A percentile compares a stretch with the other conserved stretches of the same genome.
Conservation (phyloP, 495 filamentous ascomycete genomes). For the Penicillium nucicola region DNA sequence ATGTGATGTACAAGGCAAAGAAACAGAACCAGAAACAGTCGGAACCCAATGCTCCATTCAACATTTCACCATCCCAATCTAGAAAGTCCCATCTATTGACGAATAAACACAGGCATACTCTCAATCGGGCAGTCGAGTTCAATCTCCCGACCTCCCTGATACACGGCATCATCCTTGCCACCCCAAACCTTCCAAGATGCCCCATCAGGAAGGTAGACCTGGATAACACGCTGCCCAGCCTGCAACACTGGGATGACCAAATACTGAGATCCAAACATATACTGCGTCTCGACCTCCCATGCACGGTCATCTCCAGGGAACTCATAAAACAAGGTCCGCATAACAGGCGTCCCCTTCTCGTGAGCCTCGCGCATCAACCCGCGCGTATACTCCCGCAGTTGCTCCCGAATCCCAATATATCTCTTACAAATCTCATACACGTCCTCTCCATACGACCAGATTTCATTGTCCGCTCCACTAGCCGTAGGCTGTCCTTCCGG, state of each 20-base stretch:
- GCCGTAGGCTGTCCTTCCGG: conserved; percentile 35
- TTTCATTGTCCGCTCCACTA: conserved; percentile 51
- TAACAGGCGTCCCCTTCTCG: conserved; percentile 51
- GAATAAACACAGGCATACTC: conserved; percentile 47
- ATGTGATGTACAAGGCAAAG: background rate
- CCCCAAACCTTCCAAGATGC: conserved; percentile 40
- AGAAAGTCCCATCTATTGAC: conserved; percentile 2
- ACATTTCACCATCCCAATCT: background rate
- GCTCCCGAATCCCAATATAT: conserved; percentile 52
- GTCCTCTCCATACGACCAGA: conserved; percentile 57
- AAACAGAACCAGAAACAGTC: background rate
- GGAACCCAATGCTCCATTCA: background rate
- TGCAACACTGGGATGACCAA: conserved; percentile 49
- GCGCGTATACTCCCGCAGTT: conserved; percentile 49
- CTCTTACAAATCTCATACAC: conserved; percentile 54
- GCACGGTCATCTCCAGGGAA: conserved; percentile 47
- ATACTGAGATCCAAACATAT: conserved; percentile 54
- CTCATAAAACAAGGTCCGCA: conserved; percentile 55
- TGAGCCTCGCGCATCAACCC: conserved; percentile 52
- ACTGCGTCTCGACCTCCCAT: conserved; percentile 53
- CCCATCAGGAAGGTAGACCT: conserved; percentile 47
- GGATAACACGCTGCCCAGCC: conserved; percentile 35
- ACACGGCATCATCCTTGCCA: conserved; percentile 13
- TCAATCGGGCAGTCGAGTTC: conserved; percentile 47
- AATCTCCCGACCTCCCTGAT: conserved; percentile 34